Evolutionary conservation across 805 yeast genomes (phyloP).

Genomic region (Wilhelminamyces savonicus): DNA sequence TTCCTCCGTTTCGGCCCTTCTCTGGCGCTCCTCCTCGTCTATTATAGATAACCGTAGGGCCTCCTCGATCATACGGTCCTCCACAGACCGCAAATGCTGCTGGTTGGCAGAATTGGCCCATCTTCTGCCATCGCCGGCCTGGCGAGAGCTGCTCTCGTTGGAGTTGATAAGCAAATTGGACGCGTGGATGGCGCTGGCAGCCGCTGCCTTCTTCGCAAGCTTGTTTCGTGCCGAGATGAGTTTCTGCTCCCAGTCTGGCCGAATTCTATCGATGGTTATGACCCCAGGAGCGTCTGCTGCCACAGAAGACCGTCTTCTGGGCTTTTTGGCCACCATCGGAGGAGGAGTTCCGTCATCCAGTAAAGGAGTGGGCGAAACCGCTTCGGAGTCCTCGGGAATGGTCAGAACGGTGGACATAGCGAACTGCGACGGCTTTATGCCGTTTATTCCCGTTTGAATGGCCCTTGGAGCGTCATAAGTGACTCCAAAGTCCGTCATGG

Average conservation of each 20-base stretch:
- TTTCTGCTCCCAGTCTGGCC: constrained; percentile 90
- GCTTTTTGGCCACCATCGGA: neutral
- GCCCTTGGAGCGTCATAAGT: constrained; percentile 61
- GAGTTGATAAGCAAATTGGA: constrained; percentile 61
- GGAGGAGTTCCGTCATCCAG: neutral
- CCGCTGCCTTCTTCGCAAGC: constrained; percentile 81
- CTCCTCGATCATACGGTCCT: constrained; percentile 78
- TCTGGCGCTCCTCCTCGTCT: constrained; percentile 57
- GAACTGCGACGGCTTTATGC: constrained; percentile 44
- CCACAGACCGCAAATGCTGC: constrained; percentile 18
- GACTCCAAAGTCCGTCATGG: constrained; percentile 78
- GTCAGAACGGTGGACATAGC: constrained; percentile 4
- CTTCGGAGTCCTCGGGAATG: constrained; percentile 3
- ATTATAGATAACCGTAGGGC: constrained; percentile 70
- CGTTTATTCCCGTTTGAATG: constrained; percentile 52
- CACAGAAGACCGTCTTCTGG: constrained; percentile 36
- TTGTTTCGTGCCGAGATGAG: constrained; percentile 66
- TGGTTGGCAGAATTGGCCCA: constrained; percentile 5
- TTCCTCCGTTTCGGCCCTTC: too few relatives aligned
- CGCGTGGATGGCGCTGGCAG: constrained; percentile 91
- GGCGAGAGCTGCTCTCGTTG: too few relatives aligned
- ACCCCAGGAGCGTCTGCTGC: constrained; percentile 67
- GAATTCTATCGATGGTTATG: constrained; percentile 70
- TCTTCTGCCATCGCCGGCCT: constrained; percentile 13
- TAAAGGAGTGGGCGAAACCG: neutral